Base-by-base conservation (phyloP, 2,329 filamentous ascomycete species). In the Pyricularia pennisetigena region DNA sequence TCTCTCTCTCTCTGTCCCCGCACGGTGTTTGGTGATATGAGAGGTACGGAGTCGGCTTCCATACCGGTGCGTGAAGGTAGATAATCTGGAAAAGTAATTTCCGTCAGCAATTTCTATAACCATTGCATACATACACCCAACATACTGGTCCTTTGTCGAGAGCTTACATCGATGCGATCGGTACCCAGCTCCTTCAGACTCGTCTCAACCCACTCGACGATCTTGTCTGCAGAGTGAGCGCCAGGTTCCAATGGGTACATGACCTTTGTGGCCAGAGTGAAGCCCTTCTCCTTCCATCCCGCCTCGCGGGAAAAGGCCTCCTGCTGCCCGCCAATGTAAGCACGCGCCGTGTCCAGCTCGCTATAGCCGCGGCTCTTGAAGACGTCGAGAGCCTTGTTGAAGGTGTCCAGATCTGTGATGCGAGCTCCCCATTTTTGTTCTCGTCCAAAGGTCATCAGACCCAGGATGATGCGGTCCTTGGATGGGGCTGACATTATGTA, bases 371-470 rank as follows among this genome's bases (percentile, higher is more conserved):
- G 85, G n/a, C 82, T 80, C 77, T 94, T 90, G 75, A 97, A 88
- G 71, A 89, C 83, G 75, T 94, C 90, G 54, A 97, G 86, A 62
- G 85, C 85, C 72, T 85, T 85, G 73, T 89, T 91, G 81, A 89
- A 93, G 62, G 90, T 89, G 69, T 86, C 77, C 2, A 83, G 35
- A 68, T 83, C 80, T 10, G 91, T 94, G 74, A 97, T 88, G 64
- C 92, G 88, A 63, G 90, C 91, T 49, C 91, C 92, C 14, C 75
- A 72, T 14, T 75, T 72, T 69, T 83, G 82, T 69, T 86, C 85
- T 2, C 91, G 87, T 32, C 90, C 91, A 80, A 93, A 93, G 75
- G 90, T 94, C 93, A 96, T 95, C 68, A 93, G 84, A 71, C 93
- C 92, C 57, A 97, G 87, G 82, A 97, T 92, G 74, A 93, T 82